Percentiles rank a stretch among this genome's conserved stretches.
Evolutionary conservation across 148 eudicot genomes (phyloP).

Genomic region (Spergularia bocconei): DNA sequence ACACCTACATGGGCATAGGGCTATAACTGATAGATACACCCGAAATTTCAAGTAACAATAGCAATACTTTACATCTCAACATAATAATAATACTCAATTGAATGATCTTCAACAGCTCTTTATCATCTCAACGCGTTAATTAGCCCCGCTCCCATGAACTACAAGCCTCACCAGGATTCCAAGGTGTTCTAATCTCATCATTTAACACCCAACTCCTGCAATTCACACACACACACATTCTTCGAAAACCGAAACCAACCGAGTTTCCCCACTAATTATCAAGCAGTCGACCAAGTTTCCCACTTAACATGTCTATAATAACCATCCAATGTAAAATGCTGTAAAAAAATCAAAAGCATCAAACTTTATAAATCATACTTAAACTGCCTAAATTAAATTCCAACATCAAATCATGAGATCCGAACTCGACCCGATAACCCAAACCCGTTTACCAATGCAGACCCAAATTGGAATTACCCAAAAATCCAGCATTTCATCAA

Average conservation of each 20-base stretch:
- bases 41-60: too few relatives aligned
- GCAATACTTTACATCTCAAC: too few relatives aligned
- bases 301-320: background rate
- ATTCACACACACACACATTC: background rate
- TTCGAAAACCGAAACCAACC: background rate
- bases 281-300: background rate
- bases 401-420: slow-evolving; percentile 17
- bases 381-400: background rate
- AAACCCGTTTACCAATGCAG: slow-evolving; percentile 9
- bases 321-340: background rate
- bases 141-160: background rate
- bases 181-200: background rate
- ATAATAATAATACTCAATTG: too few relatives aligned
- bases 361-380: background rate
- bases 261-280: too few relatives aligned
- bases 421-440: background rate
- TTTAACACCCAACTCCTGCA: background rate
- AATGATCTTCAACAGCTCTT: background rate
- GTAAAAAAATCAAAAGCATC: slow-evolving; percentile 1
- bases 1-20: too few relatives aligned
- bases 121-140: background rate
- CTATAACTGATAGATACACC: too few relatives aligned
- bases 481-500: background rate
- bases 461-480: slow-evolving; percentile 11
- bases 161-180: background rate